Conservation (phyloP, 331 rosid species). For the Phaseolus coccineus region DNA sequence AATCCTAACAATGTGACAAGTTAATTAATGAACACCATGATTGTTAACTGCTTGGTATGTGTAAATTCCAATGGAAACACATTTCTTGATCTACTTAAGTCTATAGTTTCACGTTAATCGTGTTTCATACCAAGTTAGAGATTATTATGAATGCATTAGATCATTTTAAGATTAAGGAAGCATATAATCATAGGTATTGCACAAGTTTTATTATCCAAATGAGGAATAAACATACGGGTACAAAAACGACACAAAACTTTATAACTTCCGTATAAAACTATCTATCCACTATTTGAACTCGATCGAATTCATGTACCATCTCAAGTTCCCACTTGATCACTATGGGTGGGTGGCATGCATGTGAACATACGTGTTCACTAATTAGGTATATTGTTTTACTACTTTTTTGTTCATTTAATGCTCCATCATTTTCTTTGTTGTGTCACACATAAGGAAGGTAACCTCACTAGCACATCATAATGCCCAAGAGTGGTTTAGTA, state of each 20-base stretch:
- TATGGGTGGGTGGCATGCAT: background rate
- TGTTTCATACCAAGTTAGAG: background rate
- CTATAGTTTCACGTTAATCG: background rate
- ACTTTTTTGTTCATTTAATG: slow-evolving; percentile 37
- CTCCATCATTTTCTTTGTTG: slow-evolving; percentile 29
- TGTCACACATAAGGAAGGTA: slow-evolving; percentile 72
- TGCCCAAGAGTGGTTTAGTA: slow-evolving; percentile 41
- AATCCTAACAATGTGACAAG: background rate
- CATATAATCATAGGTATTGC: background rate
- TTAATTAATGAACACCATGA: background rate
- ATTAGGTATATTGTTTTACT: background rate
- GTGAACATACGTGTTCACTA: background rate
- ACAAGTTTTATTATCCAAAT: background rate
- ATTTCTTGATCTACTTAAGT: too few relatives aligned
- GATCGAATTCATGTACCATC: background rate
- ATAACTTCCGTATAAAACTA: background rate
- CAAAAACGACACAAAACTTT: background rate
- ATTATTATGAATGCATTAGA: background rate
- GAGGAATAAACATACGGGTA: background rate
- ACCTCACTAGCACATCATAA: slow-evolving; percentile 54
- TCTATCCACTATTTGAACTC: background rate
- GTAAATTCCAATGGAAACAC: background rate
- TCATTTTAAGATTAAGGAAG: background rate
- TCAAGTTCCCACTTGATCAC: background rate
- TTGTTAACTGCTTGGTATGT: background rate